Evolutionary conservation across 1,139 yeast species (phyloP).

Genomic region (Suhomyces atakaporum): DNA sequence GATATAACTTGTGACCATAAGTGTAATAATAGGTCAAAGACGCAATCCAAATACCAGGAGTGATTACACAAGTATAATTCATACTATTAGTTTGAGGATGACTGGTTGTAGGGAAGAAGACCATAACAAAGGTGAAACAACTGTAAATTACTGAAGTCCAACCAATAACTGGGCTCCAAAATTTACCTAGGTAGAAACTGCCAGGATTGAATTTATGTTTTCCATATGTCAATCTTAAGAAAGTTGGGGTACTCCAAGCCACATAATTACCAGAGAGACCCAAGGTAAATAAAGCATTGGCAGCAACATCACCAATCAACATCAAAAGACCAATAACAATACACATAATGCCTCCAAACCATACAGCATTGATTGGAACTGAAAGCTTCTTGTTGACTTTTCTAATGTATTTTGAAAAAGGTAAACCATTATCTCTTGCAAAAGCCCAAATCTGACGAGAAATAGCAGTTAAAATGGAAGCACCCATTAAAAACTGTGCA

Average conservation of each 20-base stretch:
- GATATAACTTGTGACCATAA: constrained; percentile 49
- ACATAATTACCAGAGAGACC: constrained; percentile 62
- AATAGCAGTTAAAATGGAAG: constrained; percentile 52
- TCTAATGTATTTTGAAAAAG: constrained; percentile 49
- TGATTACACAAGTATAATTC: constrained; percentile 64
- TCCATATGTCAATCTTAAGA: constrained; percentile 49
- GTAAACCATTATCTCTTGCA: constrained; percentile 53
- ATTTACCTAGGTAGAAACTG: constrained; percentile 58
- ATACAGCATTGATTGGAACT: constrained; percentile 66
- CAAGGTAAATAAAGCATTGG: constrained; percentile 59
- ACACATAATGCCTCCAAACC: constrained; percentile 50
- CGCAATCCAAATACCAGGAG: constrained; percentile 41
- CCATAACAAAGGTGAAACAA: constrained; percentile 44
- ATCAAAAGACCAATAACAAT: constrained; percentile 58
- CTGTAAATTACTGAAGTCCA: constrained; percentile 37
- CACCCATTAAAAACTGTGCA: constrained; percentile 70
- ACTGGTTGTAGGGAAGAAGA: constrained; percentile 46
- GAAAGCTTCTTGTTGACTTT: constrained; percentile 52
- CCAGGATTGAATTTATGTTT: constrained; percentile 60
- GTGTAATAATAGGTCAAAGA: constrained; percentile 45
- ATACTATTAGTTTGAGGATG: constrained; percentile 43
- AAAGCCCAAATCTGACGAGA: constrained; percentile 56
- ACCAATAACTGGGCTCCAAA: constrained; percentile 44
- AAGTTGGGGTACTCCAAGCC: constrained; percentile 61
- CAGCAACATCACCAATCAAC: constrained; percentile 58